Percentiles rank a stretch among this genome's conserved stretches.
Conservation (phyloP, 352 stramenopile species). For the Globisporangium heterothallicum region DNA sequence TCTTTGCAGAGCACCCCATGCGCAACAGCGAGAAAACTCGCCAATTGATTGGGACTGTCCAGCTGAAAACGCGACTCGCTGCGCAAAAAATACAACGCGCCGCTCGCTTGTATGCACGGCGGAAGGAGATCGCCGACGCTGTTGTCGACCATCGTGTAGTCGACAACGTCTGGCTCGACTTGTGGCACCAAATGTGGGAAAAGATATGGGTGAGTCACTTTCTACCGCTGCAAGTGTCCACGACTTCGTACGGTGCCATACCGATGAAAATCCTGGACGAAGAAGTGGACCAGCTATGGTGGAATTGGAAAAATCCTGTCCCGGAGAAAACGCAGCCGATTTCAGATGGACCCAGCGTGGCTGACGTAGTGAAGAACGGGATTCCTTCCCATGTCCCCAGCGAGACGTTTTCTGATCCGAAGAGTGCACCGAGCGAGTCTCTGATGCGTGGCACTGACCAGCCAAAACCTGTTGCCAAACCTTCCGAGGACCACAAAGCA, state of each 20-base stretch:
- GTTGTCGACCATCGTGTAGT: slow-evolving; percentile 13
- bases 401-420: neutral
- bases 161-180: slow-evolving; percentile 10
- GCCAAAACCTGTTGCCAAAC: no score
- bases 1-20: slow-evolving; percentile 57
- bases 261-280: slow-evolving; percentile 4
- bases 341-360: neutral
- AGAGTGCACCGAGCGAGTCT: neutral
- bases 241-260: neutral
- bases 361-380: slow-evolving; percentile 6
- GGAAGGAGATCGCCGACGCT: slow-evolving; percentile 11
- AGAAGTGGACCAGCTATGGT: slow-evolving; percentile 14
- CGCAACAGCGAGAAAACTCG: slow-evolving; percentile 36
- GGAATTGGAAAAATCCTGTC: slow-evolving; percentile 4
- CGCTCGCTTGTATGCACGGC: slow-evolving; percentile 13
- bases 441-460: neutral
- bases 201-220: slow-evolving; percentile 8
- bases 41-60: slow-evolving; percentile 33
- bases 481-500: no score
- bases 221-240: neutral
- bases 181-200: slow-evolving; percentile 14
- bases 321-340: neutral
- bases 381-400: neutral
- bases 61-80: slow-evolving; percentile 34
- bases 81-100: slow-evolving; percentile 32